Base-by-base conservation (phyloP, 139 green algal species). In the Dunaliella sp. region DNA sequence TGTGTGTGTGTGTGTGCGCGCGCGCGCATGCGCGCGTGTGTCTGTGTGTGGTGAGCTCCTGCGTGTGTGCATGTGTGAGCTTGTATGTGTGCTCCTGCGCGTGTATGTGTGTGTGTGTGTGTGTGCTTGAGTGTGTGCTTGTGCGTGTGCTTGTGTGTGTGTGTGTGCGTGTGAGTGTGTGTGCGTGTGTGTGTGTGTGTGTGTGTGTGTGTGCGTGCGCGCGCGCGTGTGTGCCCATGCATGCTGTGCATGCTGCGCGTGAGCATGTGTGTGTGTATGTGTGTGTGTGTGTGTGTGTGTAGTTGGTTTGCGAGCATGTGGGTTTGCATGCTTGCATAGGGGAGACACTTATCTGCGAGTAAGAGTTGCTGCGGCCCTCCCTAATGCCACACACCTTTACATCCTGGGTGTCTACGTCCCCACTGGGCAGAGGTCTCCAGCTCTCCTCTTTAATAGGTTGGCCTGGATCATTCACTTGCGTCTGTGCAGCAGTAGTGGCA, bases 391-490 rank as follows among this genome's bases (percentile, higher is more conserved):
- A 12, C 76, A 81, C 76, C 76, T 81, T 81, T 33, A 81, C 76
- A 28, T 81, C 76, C 7, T 34, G 34, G n/a, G 31, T 34, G n/a
- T 81, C 76, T 31, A 81, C 76, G 37, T 81, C 76, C 76, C 76
- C 76, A 37, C 76, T 81, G 76, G 76, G 76, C 76, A 81, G 76
- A 28, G 76, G 76, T 31, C 34, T 33, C 76, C 76, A 81, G 30
- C 37, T 31, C n/a, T 34, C 34, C n/a, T 36, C n/a, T 31, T 81
- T 81, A 12, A 81, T 33, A 33, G n/a, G n/a, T 1, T 81, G 30
- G n/a, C 34, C n/a, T 37, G 76, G 76, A 33, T 34, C 76, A 38
- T 30, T 33, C 30, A 81, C 76, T 37, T 81, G n/a, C 30, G 76
- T 34, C 76, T 81, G 76, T 31, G 37, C 21, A 24, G 73, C 28